Percentiles rank a stretch among this genome's conserved stretches.
Evolutionary conservation across 2,329 filamentous ascomycete genomes (phyloP).

Genomic region (Akanthomyces lecanii): DNA sequence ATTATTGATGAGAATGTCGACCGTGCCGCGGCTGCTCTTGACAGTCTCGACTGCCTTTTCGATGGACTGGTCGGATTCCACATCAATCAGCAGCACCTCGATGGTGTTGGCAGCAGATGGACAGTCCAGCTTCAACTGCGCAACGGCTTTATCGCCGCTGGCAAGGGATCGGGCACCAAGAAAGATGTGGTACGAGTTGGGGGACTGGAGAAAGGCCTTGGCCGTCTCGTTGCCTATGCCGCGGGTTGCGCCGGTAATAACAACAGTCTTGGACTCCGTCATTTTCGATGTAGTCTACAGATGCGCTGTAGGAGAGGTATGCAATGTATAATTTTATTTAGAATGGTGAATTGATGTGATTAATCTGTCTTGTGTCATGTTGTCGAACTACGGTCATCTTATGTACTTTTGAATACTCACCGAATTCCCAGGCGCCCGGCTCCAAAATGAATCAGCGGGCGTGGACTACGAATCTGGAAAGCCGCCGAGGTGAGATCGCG

Average conservation of each 20-base stretch:
- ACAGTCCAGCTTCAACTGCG: conserved; percentile 37
- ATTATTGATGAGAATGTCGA: conserved; percentile 56
- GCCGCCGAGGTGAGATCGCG: too few relatives aligned
- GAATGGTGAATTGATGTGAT: too few relatives aligned
- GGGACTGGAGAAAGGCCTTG: conserved; percentile 47
- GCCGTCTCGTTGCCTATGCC: conserved; percentile 58
- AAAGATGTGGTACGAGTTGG: conserved; percentile 48
- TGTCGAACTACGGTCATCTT: background rate
- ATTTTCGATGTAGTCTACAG: background rate
- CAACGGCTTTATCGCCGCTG: conserved; percentile 48
- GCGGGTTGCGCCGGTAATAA: conserved; percentile 58
- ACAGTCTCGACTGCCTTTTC: conserved; percentile 41
- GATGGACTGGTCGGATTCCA: conserved; percentile 51
- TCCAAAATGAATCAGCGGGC: too few relatives aligned
- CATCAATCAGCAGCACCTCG: conserved; percentile 47
- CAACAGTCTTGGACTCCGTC: conserved; percentile 29
- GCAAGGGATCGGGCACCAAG: conserved; percentile 48
- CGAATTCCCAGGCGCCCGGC: too few relatives aligned
- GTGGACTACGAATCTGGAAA: too few relatives aligned
- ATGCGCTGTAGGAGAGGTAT: background rate
- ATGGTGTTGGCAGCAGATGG: conserved; percentile 39
- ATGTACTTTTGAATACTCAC: background rate
- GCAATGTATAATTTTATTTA: background rate
- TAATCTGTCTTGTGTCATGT: background rate
- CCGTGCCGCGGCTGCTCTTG: conserved; percentile 34